Base-by-base conservation (phyloP, 2,329 filamentous ascomycete genomes). In the Trichoderma harzianum region DNA sequence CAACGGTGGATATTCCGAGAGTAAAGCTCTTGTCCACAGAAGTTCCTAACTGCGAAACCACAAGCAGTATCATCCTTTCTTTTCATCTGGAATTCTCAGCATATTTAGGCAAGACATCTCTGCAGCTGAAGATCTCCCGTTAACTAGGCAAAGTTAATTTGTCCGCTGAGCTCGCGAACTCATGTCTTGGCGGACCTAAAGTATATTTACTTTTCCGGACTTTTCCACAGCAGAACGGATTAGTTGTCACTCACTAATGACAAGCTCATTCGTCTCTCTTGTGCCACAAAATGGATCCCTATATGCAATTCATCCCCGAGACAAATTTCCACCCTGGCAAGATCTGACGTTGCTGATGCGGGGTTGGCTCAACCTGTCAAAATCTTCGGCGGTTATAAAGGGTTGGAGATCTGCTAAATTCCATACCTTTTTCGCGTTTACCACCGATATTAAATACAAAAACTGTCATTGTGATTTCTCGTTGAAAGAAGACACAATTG, bases 301-400 rank as follows among this genome's bases (percentile, higher is more conserved):
- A 24, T 18, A 6, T 32, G 51, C 36, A 57, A 57, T 3, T 26
- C 34, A 30, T 30, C 32, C 36, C 36, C 32, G 28, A 57, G 8
- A 28, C 36, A 18, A 30, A 34, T 67, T 28, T 10, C 51, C 24
- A 43, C 32, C 14, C 55, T 18, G 66, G 39, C 47, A 39, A 39
- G 67, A 36, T 69, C 67, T 69, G 67, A 69, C 67, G 67, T 53
- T 69, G 57, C 67, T 69, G 57, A 61, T 69, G 67, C 67, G 67
- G 67, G 67, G 67, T 69, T 69, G 57, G 26, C 0, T 32, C 30
- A 21, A 43, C 3, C 57, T 62, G 55, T 62, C 57, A 61, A 32
- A n/a, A 24, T 53, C 3, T 7, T 32, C 14, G 57, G 39, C 10
- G 53, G 11, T 68, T 51, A 69, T 51, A 51, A 69, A 32, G 16